Base-by-base conservation (phyloP, 139 green algal genomes). In the Astrephomene gubernaculifera region DNA sequence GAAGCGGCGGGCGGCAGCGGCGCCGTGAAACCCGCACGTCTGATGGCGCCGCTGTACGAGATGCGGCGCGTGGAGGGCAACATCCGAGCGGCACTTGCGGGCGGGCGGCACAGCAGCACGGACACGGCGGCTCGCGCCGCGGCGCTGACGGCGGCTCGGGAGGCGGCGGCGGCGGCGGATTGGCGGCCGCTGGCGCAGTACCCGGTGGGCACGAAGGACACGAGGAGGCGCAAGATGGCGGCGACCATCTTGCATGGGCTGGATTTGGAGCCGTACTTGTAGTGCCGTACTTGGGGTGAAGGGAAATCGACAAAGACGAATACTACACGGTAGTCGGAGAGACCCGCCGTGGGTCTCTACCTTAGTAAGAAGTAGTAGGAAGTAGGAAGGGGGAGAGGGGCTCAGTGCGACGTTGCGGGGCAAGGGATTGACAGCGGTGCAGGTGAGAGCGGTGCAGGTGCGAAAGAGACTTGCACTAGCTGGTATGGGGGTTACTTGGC, bases 171-270 rank as follows among this genome's bases (percentile, higher is more conserved):
- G 27, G 79, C 79, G 12, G 79, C 79, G 17, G 79, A 86, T 65
- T 86, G 79, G 79, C 79, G 79, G 65, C 79, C 79, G 45, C 79
- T 86, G 45, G 35, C 45, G 24, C 38, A 54, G 27, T 76, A 70
- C 45, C 44, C 45, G 0, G 79, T 86, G 25, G 79, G 79, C 64
- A 86, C 79, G 44, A 86, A 86, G 79, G 79, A 86, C 79, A 84
- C 78, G 78, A 61, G 78, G 78, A 39, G 78, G 63, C 78, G 78
- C 61, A 84, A 74, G 43, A 75, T 84, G 78, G 78, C 78, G 19
- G 41, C 78, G 3, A 60, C 45, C 54, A 35, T 84, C 6, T 44
- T 84, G 41, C n/a, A 71, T 38, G 78, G 78, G 31, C 63, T 84
- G 63, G 78, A 84, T 53, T 63, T 84, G 61, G 78, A 84, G 31